phyloP scores from a whole-genome alignment of 768 basidiomycete genomes.

The Pulveroboletus sp. region DNA sequence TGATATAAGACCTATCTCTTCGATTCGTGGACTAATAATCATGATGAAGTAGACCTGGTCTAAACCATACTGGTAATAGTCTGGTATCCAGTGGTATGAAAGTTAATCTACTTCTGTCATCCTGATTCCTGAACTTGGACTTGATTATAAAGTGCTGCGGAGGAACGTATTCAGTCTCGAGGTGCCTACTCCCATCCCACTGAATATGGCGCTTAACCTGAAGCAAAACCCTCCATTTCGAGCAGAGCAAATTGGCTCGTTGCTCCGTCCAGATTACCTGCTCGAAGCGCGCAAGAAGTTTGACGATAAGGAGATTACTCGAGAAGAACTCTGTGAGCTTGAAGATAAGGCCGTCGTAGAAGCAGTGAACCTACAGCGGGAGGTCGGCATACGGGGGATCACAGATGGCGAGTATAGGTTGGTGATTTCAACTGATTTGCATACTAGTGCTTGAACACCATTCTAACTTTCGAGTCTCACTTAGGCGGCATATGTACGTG shows the following conservation, averaged over 20 bases:
- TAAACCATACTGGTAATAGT: too few species aligned
- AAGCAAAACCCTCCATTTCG: conserved; percentile 41
- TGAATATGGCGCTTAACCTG: conserved; percentile 17
- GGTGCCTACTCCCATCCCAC: background rate
- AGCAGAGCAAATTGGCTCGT: conserved; percentile 45
- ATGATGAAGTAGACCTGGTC: too few species aligned
- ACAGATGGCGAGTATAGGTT: conserved; percentile 42
- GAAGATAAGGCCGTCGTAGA: conserved; percentile 39
- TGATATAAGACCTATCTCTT: too few species aligned
- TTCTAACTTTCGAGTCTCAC: conserved; percentile 3
- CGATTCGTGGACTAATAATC: too few species aligned
- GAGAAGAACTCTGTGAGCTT: conserved; percentile 34
- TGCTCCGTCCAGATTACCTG: conserved; percentile 40
- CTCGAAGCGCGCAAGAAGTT: conserved; percentile 36
- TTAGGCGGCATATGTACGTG: conserved; percentile 26
- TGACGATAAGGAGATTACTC: conserved; percentile 33
- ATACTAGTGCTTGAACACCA: background rate
- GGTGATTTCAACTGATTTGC: conserved; percentile 24
- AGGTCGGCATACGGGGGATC: conserved; percentile 40
- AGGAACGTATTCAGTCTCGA: background rate
- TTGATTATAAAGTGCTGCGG: background rate
- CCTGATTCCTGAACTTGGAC: too few species aligned
- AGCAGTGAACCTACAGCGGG: conserved; percentile 37
- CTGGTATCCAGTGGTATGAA: too few species aligned
- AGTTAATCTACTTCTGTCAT: too few species aligned